Conservation (phyloP, 352 stramenopile genomes). For the Phytophthora lateralis region DNA sequence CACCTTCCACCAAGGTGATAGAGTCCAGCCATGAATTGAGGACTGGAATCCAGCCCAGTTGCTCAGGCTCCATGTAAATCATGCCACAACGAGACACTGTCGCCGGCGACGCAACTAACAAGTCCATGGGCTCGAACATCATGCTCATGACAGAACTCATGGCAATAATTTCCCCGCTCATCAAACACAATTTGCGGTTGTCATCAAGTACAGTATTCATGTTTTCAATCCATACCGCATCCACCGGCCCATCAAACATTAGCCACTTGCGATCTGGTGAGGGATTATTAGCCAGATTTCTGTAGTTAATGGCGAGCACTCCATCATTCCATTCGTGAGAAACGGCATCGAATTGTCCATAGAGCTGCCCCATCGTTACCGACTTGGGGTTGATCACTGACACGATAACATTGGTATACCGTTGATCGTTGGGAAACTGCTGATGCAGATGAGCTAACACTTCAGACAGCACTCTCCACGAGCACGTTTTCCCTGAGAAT, state of each 20-base stretch:
- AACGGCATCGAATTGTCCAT: constrained; percentile 94
- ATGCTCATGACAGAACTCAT: constrained; percentile 96
- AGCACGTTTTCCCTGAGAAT: constrained; percentile 93
- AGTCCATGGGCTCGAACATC: constrained; percentile 96
- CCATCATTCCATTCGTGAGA: constrained; percentile 96
- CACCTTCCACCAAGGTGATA: constrained; percentile 43
- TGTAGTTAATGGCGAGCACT: constrained; percentile 93
- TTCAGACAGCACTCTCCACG: constrained; percentile 90
- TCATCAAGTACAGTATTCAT: constrained; percentile 96
- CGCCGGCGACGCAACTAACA: constrained; percentile 92
- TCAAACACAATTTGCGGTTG: constrained; percentile 94
- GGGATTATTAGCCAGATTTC: constrained; percentile 77
- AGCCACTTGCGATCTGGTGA: constrained; percentile 91
- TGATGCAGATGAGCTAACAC: constrained; percentile 84
- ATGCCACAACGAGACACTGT: constrained; percentile 94
- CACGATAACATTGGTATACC: constrained; percentile 81
- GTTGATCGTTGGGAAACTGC: constrained; percentile 60
- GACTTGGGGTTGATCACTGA: constrained; percentile 94
- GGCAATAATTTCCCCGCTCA: constrained; percentile 95
- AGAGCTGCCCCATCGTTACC: constrained; percentile 93
- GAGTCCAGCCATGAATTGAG: constrained; percentile 91
- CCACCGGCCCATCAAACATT: constrained; percentile 93
- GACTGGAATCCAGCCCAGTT: constrained; percentile 90
- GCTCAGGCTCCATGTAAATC: constrained; percentile 95
- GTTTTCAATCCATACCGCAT: constrained; percentile 95